phyloP scores from a whole-genome alignment of 2,329 filamentous ascomycete species.

The Cladosporium velox region DNA sequence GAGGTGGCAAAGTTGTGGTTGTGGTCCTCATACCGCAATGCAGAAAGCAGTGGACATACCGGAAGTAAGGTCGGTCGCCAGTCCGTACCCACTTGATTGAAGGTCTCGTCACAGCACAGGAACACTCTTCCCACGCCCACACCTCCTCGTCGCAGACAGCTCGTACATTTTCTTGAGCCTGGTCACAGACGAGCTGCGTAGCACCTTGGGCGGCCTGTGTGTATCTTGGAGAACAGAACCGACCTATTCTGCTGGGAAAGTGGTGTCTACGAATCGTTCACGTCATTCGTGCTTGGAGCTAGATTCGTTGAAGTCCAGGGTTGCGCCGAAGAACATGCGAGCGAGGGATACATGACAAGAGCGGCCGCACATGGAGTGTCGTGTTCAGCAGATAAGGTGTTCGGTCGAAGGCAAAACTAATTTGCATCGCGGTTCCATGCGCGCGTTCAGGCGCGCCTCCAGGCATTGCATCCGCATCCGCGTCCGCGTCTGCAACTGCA shows the following conservation, averaged over 20 bases:
- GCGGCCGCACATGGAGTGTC: not conserved
- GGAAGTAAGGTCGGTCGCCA: not conserved
- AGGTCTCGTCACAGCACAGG: not conserved
- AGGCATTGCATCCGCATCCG: not conserved
- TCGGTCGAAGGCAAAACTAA: no score
- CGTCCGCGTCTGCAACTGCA: no score
- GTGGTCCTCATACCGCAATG: not conserved
- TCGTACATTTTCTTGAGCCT: slow-evolving; percentile 8
- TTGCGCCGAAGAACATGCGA: not conserved
- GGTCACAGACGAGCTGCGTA: not conserved
- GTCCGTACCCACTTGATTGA: not conserved
- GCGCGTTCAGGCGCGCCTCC: not conserved
- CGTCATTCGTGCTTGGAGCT: not conserved
- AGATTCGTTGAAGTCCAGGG: not conserved
- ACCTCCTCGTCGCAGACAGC: not conserved
- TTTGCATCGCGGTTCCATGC: not conserved
- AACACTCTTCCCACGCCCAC: slow-evolving; percentile 2
- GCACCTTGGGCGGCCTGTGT: no score
- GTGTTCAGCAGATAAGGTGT: no score
- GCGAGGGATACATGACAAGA: not conserved
- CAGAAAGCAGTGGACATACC: not conserved
- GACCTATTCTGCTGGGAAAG: not conserved
- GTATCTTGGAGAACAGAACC: no score
- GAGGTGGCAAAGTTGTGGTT: not conserved
- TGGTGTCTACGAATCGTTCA: not conserved